phyloP scores from a whole-genome alignment of 2,329 filamentous ascomycete species.

The Lizonia empirigonia region DNA sequence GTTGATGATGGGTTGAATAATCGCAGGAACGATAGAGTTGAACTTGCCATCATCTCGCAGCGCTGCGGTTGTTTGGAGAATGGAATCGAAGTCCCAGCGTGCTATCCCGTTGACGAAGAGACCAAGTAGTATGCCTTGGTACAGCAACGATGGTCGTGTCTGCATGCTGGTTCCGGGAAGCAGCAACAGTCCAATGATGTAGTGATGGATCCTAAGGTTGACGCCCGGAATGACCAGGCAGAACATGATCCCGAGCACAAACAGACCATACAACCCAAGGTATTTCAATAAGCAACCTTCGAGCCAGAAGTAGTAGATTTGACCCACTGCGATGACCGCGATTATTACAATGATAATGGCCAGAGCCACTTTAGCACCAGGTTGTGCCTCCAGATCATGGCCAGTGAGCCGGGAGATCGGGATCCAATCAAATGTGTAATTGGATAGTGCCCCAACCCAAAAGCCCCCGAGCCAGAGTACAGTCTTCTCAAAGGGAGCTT shows the following conservation, averaged over 20 bases:
- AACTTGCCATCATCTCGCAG: constrained; percentile 62
- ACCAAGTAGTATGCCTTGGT: constrained; percentile 45
- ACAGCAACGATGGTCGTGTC: constrained; percentile 43
- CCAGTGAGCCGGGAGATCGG: constrained; percentile 87
- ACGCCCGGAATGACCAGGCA: constrained; percentile 74
- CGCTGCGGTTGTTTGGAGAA: constrained; percentile 79
- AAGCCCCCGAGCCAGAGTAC: constrained; percentile 85
- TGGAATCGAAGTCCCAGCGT: constrained; percentile 54
- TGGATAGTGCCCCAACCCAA: constrained; percentile 89
- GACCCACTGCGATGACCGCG: constrained; percentile 68
- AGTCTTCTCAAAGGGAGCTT: constrained; percentile 84
- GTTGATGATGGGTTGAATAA: constrained; percentile 32
- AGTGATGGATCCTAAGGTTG: constrained; percentile 84
- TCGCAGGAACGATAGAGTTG: constrained; percentile 64
- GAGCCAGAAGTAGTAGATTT: constrained; percentile 85
- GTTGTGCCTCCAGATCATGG: constrained; percentile 86
- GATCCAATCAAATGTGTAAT: constrained; percentile 92
- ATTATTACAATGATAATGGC: constrained; percentile 75
- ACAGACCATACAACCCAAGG: constrained; percentile 74
- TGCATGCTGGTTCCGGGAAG: constrained; percentile 46
- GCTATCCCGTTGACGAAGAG: constrained; percentile 47
- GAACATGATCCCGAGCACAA: constrained; percentile 69
- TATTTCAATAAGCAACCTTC: constrained; percentile 81
- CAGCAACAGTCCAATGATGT: constrained; percentile 43
- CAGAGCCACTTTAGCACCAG: constrained; percentile 82